Percentiles rank a stretch among this genome's conserved stretches.
These are phyloP conservation scores for Blastomyces silverae DNA, from an alignment of 2,329 filamentous ascomycete genomes.

Conservation along the genomic window DNA sequence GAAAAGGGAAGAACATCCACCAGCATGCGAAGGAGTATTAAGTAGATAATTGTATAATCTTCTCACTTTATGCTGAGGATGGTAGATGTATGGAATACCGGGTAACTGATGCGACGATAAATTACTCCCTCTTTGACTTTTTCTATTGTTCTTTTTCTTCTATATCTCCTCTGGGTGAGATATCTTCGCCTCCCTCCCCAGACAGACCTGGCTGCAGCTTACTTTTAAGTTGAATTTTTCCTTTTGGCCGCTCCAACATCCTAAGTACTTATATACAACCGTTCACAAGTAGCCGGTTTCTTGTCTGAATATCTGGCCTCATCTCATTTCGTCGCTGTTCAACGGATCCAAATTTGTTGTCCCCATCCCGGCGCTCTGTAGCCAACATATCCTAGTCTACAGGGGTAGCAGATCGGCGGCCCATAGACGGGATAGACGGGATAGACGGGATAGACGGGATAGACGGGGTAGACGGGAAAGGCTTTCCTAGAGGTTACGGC, in stretches of 20 bases:
- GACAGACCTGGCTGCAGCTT: no score
- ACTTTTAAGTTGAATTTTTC: no score
- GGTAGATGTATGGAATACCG: neutral
- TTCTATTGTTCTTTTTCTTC: no score
- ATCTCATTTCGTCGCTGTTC: neutral
- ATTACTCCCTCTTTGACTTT: no score
- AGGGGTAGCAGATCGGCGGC: neutral
- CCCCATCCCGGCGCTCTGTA: neutral
- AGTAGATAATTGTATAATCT: no score
- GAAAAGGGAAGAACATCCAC: no score
- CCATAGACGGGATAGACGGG: neutral
- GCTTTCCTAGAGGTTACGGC: neutral
- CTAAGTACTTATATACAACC: no score
- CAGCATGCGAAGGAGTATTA: no score
- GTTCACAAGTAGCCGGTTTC: neutral
- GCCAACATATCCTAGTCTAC: neutral
- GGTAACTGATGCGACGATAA: neutral
- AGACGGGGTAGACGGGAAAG: neutral
- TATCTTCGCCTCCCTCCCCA: no score
- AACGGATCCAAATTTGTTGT: neutral
- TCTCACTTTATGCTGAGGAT: no score
- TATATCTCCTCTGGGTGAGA: no score
- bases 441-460: neutral
- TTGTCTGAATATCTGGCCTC: neutral
- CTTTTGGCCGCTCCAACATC: no score